Conservation (phyloP, 2,329 filamentous ascomycete genomes). For the Cladophialophora bantiana region DNA sequence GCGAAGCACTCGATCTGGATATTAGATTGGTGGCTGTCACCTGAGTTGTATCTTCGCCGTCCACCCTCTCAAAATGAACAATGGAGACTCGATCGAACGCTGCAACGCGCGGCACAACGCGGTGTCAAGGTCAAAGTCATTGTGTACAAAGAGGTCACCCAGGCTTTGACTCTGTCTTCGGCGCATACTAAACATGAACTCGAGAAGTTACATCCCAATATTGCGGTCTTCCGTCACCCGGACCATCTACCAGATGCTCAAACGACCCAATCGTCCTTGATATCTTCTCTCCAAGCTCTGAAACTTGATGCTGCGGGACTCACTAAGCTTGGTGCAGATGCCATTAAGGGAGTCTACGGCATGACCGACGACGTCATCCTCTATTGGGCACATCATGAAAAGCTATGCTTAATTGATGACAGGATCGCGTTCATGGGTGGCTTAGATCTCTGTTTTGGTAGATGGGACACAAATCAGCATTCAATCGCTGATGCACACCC, state of each 20-base stretch:
- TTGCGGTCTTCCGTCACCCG: conserved; percentile 87
- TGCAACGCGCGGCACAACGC: conserved; percentile 79
- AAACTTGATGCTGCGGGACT: conserved; percentile 62
- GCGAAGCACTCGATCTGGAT: conserved; percentile 80
- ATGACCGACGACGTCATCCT: conserved; percentile 80
- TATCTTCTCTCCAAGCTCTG: conserved; percentile 63
- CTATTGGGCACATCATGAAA: conserved; percentile 95
- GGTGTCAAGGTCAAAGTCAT: conserved; percentile 86
- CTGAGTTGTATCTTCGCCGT: conserved; percentile 81
- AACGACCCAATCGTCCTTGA: conserved; percentile 66
- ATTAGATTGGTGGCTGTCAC: conserved; percentile 84
- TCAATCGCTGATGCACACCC: conserved; percentile 85
- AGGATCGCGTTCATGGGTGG: conserved; percentile 87
- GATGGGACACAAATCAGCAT: conserved; percentile 89
- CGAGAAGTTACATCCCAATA: conserved; percentile 80
- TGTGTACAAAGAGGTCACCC: conserved; percentile 89
- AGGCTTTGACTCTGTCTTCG: conserved; percentile 74
- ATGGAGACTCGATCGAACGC: conserved; percentile 83
- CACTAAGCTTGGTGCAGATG: conserved; percentile 73
- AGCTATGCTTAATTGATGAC: conserved; percentile 83
- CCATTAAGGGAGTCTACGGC: conserved; percentile 80
- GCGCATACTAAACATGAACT: conserved; percentile 81
- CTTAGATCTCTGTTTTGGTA: conserved; percentile 83
- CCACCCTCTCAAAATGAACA: conserved; percentile 81
- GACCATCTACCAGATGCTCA: conserved; percentile 81